phyloP scores from a whole-genome alignment of 78 protist genomes.

The Ministeria vibrans region DNA sequence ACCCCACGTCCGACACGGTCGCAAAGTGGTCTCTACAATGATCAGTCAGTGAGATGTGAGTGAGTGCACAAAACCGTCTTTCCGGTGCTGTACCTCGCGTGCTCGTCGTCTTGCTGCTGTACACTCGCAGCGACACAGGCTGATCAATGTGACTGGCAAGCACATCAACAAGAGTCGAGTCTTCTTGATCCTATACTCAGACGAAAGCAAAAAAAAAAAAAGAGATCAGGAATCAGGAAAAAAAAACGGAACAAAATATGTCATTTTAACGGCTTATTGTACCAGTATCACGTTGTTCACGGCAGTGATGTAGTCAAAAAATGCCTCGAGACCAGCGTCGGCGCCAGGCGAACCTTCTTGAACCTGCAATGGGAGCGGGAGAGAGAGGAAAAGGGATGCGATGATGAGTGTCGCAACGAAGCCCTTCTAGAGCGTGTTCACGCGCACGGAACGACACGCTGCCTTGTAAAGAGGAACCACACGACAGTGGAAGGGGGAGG shows the following conservation, averaged over 20 bases:
- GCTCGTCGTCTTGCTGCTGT: conserved; percentile 35
- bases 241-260: neutral
- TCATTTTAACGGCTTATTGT: neutral
- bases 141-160: conserved; percentile 18
- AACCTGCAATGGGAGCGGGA: neutral
- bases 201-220: neutral
- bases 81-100: conserved; percentile 36
- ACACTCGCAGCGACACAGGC: conserved; percentile 33
- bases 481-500: neutral
- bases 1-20: no score
- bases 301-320: conserved; percentile 67
- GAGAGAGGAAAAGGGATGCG: neutral
- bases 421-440: neutral
- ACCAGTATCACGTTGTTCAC: conserved; percentile 36
- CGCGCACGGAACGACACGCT: neutral
- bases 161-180: conserved; percentile 35
- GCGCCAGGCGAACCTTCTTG: conserved; percentile 53
- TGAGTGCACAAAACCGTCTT: neutral
- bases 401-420: neutral
- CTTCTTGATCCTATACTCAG: conserved; percentile 55
- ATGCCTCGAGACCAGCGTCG: conserved; percentile 43
- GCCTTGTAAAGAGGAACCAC: neutral
- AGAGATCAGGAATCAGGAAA: neutral
- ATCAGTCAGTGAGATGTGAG: no score
- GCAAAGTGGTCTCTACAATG: no score